A percentile compares a stretch with the other conserved stretches of the same genome.
Conservation (phyloP, 305 asterid genomes). For the Fraxinus sp. region DNA sequence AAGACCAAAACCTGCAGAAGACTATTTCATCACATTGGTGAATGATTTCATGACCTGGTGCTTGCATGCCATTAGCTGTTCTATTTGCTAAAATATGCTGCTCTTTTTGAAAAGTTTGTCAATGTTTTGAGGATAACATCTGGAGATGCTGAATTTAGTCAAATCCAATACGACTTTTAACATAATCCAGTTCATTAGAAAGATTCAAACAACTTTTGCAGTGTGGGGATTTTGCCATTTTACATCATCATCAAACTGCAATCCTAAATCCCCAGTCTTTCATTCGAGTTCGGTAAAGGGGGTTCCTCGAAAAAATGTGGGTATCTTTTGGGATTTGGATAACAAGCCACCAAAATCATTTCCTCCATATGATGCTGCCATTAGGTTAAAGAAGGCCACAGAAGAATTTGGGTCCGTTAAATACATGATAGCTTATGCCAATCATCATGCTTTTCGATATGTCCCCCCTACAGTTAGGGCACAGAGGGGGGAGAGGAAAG, state of each 20-base stretch:
- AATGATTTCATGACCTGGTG: neutral
- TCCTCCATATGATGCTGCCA: slow-evolving; percentile 81
- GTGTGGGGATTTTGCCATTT: slow-evolving; percentile 31
- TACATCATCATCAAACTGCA: slow-evolving; percentile 28
- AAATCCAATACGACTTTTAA: slow-evolving; percentile 23
- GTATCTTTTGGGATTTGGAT: slow-evolving; percentile 87
- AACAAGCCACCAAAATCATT: slow-evolving; percentile 77
- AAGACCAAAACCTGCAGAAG: neutral
- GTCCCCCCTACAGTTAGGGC: slow-evolving; percentile 61
- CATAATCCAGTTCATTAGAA: slow-evolving; percentile 14
- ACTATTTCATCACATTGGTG: slow-evolving; percentile 2
- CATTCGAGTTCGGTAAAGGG: slow-evolving; percentile 28
- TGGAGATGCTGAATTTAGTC: slow-evolving; percentile 33
- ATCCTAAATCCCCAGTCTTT: slow-evolving; percentile 26
- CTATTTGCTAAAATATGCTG: neutral
- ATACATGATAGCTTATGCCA: slow-evolving; percentile 73
- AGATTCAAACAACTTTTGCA: slow-evolving; percentile 13
- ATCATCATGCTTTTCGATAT: slow-evolving; percentile 63
- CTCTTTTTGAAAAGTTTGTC: neutral
- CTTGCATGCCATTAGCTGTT: neutral
- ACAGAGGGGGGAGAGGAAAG: slow-evolving; percentile 52
- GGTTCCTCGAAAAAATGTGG: slow-evolving; percentile 48
- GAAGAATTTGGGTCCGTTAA: slow-evolving; percentile 69
- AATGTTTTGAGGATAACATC: slow-evolving; percentile 7
- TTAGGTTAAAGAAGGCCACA: slow-evolving; percentile 57